These are phyloP conservation scores for Arthrinium puccinioides DNA, from an alignment of 2,329 filamentous ascomycete species.

Conservation along the genomic window DNA sequence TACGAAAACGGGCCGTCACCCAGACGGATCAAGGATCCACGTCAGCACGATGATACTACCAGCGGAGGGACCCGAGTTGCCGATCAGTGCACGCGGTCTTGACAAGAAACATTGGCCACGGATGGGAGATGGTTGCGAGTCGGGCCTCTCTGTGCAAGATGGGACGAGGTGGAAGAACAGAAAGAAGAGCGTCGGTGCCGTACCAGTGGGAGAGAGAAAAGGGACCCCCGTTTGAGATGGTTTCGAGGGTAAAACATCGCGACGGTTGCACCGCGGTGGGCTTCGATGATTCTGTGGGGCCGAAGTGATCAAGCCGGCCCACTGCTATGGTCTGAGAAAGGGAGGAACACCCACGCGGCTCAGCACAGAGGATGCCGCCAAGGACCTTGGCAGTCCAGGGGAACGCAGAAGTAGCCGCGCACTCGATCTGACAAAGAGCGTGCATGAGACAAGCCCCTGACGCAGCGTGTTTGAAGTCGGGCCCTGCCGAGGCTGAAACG, in stretches of 20 bases:
- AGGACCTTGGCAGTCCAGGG: constrained; percentile 1
- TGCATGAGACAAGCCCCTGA: constrained; percentile 20
- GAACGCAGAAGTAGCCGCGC: background rate
- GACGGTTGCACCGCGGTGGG: constrained; percentile 8
- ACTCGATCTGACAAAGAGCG: background rate
- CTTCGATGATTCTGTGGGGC: constrained; percentile 7
- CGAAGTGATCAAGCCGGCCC: constrained; percentile 1
- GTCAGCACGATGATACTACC: constrained; percentile 1
- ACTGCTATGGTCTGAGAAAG: too few relatives aligned
- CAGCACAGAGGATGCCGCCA: too few relatives aligned
- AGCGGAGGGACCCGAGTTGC: background rate
- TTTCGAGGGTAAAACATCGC: constrained; percentile 7
- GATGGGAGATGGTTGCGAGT: background rate
- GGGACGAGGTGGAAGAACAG: background rate
- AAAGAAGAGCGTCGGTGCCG: background rate
- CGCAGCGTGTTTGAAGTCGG: constrained; percentile 17
- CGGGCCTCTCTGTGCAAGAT: background rate
- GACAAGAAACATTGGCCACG: constrained; percentile 2
- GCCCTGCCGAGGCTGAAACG: constrained; percentile 8
- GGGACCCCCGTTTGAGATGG: constrained; percentile 5
- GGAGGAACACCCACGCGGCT: too few relatives aligned
- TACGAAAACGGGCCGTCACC: constrained; percentile 1
- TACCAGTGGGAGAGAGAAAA: constrained; percentile 3
- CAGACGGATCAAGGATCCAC: background rate
- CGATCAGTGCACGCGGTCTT: background rate